Percentiles rank a stretch among this genome's conserved stretches.
These are phyloP conservation scores for Westerdykella sp. DNA, from an alignment of 2,329 filamentous ascomycete species.

Conservation along the genomic window DNA sequence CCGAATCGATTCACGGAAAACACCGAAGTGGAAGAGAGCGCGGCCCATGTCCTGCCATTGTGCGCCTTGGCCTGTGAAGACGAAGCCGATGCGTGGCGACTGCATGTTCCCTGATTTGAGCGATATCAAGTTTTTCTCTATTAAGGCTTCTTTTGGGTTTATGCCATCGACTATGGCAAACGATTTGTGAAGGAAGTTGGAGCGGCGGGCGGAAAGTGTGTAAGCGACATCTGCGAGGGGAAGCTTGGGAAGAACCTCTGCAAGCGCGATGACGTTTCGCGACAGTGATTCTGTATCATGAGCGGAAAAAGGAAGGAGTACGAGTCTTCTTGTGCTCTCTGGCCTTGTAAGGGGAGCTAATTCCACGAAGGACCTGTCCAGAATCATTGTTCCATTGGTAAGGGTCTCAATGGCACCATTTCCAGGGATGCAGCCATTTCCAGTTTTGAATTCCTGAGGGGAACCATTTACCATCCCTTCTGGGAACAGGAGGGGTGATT, in stretches of 20 bases:
- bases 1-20: constrained; percentile 5
- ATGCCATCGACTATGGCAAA: constrained; percentile 5
- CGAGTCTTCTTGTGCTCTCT: constrained; percentile 1
- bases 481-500: too few relatives aligned
- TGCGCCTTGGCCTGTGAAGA: constrained; percentile 13
- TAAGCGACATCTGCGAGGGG: constrained; percentile 11
- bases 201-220: constrained; percentile 7
- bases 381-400: too few relatives aligned
- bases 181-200: constrained; percentile 3
- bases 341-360: neutral
- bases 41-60: constrained; percentile 9
- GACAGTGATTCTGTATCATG: constrained; percentile 8
- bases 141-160: neutral
- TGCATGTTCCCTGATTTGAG: constrained; percentile 1
- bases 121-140: neutral
- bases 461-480: too few relatives aligned
- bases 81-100: constrained; percentile 12
- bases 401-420: too few relatives aligned
- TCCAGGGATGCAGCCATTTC: too few relatives aligned
- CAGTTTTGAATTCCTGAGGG: too few relatives aligned
- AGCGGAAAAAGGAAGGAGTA: constrained; percentile 13
- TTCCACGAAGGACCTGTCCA: neutral
- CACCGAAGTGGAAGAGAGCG: constrained; percentile 5
- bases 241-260: neutral
- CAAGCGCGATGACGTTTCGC: constrained; percentile 2